Conservation (phyloP, 2,329 filamentous ascomycete genomes). For the Epichloe uncinata region DNA sequence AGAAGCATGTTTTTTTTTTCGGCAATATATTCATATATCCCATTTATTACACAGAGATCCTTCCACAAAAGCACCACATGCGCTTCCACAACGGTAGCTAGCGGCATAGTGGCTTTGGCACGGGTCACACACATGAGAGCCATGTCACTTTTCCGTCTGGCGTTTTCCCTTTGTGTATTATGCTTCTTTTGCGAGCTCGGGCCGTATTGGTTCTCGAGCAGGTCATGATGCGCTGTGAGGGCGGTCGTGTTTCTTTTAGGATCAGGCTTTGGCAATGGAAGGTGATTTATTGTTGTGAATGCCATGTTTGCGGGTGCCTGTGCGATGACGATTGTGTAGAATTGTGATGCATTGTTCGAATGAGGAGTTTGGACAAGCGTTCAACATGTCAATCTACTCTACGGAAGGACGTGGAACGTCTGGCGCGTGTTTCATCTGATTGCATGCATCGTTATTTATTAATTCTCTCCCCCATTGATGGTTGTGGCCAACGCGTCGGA, state of each 20-base stretch:
- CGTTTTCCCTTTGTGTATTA: neutral
- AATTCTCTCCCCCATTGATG: no score
- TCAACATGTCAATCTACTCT: no score
- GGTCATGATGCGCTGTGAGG: neutral
- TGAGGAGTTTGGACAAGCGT: no score
- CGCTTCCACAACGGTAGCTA: neutral
- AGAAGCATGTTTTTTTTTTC: neutral
- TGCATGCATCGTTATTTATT: no score
- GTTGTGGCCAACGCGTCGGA: no score
- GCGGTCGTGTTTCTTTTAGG: neutral
- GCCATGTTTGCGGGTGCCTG: no score
- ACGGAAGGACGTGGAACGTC: no score
- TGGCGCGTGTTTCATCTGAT: no score
- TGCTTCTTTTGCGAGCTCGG: neutral
- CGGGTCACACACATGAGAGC: neutral
- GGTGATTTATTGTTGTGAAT: neutral
- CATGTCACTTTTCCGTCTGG: neutral
- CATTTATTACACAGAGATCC: neutral
- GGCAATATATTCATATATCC: neutral
- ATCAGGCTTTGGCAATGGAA: conserved; percentile 1
- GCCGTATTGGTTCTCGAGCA: neutral
- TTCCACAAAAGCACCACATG: neutral
- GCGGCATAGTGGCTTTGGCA: neutral
- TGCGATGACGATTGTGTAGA: no score
- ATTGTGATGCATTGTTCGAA: no score